Evolutionary conservation across 768 basidiomycete species (phyloP).

Genomic region (Termitomyces sp.): DNA sequence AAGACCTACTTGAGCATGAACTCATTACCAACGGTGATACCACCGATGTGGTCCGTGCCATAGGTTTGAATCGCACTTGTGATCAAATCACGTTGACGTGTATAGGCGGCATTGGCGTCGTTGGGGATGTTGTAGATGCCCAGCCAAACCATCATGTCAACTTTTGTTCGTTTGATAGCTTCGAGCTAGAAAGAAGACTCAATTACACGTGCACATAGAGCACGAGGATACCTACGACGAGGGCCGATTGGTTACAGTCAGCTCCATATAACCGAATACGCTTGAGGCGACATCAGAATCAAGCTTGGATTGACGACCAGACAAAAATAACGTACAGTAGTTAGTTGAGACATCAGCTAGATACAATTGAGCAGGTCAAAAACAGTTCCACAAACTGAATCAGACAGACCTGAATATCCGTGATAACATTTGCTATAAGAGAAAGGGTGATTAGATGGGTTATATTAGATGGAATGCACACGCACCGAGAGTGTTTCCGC

Average conservation of each 20-base stretch:
- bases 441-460: background rate
- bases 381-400: background rate
- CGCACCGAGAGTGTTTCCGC: slow-evolving; percentile 51
- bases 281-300: slow-evolving; percentile 20
- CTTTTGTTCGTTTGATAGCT: slow-evolving; percentile 87
- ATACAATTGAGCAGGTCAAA: slow-evolving; percentile 2
- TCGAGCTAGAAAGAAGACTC: slow-evolving; percentile 48
- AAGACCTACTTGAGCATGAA: slow-evolving; percentile 72
- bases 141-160: slow-evolving; percentile 77
- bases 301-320: slow-evolving; percentile 3
- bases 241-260: slow-evolving; percentile 79
- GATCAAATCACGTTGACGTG: slow-evolving; percentile 67
- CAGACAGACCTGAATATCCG: slow-evolving; percentile 62
- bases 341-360: slow-evolving; percentile 83
- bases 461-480: slow-evolving; percentile 2
- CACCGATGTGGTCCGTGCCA: slow-evolving; percentile 71
- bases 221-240: slow-evolving; percentile 48
- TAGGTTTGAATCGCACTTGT: slow-evolving; percentile 69
- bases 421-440: slow-evolving; percentile 50
- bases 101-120: slow-evolving; percentile 68
- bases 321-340: slow-evolving; percentile 39
- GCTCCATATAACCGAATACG: slow-evolving; percentile 83
- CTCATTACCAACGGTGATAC: slow-evolving; percentile 92
- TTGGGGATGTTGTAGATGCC: slow-evolving; percentile 64
- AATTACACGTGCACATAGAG: background rate